These are phyloP conservation scores for Ceriops zippeliana DNA, from an alignment of 345 rosid genomes.

Conservation along the genomic window DNA sequence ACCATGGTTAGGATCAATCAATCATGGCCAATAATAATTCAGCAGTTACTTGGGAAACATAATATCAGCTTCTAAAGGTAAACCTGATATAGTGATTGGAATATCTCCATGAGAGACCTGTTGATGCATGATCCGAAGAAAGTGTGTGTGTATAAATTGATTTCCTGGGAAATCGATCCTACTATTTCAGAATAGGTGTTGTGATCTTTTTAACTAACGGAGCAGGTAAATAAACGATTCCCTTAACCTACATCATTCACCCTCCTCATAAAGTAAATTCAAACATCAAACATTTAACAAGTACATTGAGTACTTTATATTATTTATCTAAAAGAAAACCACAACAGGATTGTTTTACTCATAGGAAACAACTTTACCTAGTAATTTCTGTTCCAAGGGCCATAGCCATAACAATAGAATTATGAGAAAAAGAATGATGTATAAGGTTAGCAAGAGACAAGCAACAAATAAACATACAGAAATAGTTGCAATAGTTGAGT, in stretches of 20 bases:
- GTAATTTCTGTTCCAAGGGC: neutral
- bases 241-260: neutral
- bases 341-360: no score
- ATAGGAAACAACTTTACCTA: no score
- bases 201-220: neutral
- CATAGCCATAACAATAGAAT: neutral
- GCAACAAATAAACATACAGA: neutral
- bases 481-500: neutral
- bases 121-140: no score
- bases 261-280: neutral
- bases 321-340: no score
- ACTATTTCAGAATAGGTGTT: no score
- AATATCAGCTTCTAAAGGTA: no score
- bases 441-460: neutral
- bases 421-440: neutral
- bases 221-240: neutral
- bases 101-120: no score
- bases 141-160: no score
- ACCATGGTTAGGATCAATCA: constrained; percentile 1
- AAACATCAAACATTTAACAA: neutral
- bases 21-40: neutral
- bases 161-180: no score
- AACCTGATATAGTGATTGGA: no score
- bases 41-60: no score
- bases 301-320: neutral